Percentiles rank a stretch among this genome's conserved stretches.
phyloP scores from a whole-genome alignment of 352 stramenopile genomes.

The Phytopythium vexans region DNA sequence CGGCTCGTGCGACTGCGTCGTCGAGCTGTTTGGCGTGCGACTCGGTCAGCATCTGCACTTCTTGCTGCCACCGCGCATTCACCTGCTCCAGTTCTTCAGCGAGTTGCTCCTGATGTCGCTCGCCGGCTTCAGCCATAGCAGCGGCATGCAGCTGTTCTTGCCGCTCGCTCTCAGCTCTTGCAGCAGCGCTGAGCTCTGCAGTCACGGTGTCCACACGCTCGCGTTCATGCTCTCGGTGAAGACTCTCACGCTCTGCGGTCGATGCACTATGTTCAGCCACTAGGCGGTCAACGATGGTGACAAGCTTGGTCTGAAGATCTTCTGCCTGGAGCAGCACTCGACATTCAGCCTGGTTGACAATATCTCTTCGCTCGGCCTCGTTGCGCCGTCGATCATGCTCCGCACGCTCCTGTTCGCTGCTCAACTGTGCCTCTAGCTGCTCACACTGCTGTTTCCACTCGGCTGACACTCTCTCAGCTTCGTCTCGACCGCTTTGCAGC shows the following conservation, averaged over 20 bases:
- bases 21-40: slow-evolving; percentile 31
- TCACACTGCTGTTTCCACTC: too few relatives aligned
- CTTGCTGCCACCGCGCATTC: slow-evolving; percentile 27
- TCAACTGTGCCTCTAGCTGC: too few relatives aligned
- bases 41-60: slow-evolving; percentile 25
- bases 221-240: neutral
- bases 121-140: neutral
- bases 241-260: neutral
- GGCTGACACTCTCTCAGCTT: too few relatives aligned
- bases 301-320: too few relatives aligned
- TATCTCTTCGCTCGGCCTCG: too few relatives aligned
- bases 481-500: too few relatives aligned
- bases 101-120: slow-evolving; percentile 15
- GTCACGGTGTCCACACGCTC: neutral
- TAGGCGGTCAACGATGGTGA: neutral
- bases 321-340: too few relatives aligned
- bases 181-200: neutral
- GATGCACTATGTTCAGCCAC: neutral
- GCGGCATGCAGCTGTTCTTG: neutral
- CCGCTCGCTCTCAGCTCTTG: neutral
- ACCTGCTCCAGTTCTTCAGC: slow-evolving; percentile 25
- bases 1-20: slow-evolving; percentile 22
- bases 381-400: too few relatives aligned
- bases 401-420: too few relatives aligned
- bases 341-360: too few relatives aligned